phyloP scores from a whole-genome alignment of 2,329 filamentous ascomycete genomes.

The Huntiella savannae region DNA sequence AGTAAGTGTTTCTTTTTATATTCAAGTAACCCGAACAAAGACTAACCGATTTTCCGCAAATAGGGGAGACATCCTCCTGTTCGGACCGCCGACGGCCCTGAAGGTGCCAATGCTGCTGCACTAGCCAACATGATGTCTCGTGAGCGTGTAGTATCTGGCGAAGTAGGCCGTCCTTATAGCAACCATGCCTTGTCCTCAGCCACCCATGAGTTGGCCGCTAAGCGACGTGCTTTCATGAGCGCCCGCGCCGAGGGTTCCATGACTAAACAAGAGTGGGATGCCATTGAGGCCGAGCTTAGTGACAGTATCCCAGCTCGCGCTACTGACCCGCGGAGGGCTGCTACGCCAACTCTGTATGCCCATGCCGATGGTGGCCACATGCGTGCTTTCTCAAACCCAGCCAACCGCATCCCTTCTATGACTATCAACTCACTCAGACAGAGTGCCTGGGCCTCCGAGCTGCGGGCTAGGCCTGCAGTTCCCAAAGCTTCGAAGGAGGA shows the following conservation, averaged over 20 bases:
- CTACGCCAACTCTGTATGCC: not conserved
- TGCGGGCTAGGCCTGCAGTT: not conserved
- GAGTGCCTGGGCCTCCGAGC: not conserved
- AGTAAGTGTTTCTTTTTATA: not conserved
- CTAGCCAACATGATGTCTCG: not conserved
- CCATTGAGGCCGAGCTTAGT: constrained; percentile 1
- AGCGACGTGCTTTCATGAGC: not conserved
- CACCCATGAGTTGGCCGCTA: not conserved
- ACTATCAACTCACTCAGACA: not conserved
- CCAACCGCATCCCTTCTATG: not conserved
- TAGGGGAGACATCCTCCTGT: not conserved
- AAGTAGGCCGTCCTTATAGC: too few relatives aligned
- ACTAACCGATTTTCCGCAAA: not conserved
- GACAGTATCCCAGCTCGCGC: not conserved
- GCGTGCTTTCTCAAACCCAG: not conserved
- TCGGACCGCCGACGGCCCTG: not conserved
- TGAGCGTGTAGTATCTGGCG: too few relatives aligned
- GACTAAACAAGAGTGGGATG: not conserved
- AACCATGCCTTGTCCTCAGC: too few relatives aligned
- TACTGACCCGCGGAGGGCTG: too few relatives aligned
- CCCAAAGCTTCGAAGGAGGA: not conserved
- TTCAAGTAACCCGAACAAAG: not conserved
- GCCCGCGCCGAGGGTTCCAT: not conserved
- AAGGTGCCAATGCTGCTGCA: not conserved
- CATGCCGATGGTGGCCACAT: not conserved